Conservation (phyloP, 2,329 filamentous ascomycete genomes). For the Pseudogymnoascus sp. region DNA sequence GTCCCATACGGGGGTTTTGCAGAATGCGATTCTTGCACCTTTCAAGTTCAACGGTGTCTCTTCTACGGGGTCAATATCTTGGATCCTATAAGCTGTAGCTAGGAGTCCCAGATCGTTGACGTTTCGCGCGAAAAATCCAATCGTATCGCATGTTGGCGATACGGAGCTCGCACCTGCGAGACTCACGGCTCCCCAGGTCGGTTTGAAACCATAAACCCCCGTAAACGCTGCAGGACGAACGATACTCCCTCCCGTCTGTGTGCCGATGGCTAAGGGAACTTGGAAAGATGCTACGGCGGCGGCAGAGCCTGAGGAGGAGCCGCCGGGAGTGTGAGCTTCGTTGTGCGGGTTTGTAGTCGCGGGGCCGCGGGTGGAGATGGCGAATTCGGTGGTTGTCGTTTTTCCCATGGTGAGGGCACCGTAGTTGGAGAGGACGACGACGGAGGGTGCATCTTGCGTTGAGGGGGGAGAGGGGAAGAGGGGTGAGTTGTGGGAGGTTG, state of each 20-base stretch:
- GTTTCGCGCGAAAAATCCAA: conserved; percentile 51
- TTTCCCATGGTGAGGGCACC: conserved; percentile 53
- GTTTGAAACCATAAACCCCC: conserved; percentile 57
- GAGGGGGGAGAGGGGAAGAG: conserved; percentile 41
- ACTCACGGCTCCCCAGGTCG: conserved; percentile 56
- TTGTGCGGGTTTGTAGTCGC: conserved; percentile 51
- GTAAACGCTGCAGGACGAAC: conserved; percentile 58
- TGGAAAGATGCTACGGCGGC: conserved; percentile 60
- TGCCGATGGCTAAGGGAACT: conserved; percentile 51
- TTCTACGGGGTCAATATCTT: conserved; percentile 37
- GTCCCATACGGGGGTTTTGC: conserved; percentile 45
- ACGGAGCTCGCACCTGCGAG: conserved; percentile 54
- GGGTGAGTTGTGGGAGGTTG: conserved; percentile 46
- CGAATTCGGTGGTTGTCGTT: conserved; percentile 57
- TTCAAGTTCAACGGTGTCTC: conserved; percentile 29
- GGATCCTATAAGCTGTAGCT: conserved; percentile 43
- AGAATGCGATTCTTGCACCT: conserved; percentile 45
- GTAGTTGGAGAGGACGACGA: conserved; percentile 43
- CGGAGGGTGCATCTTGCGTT: conserved; percentile 42
- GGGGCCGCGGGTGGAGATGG: conserved; percentile 44
- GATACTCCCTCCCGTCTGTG: conserved; percentile 57
- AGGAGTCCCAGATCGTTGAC: conserved; percentile 51
- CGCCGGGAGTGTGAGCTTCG: conserved; percentile 48
- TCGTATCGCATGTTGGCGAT: conserved; percentile 51
- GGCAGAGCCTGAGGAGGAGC: conserved; percentile 58